Percentiles rank a stretch among this genome's conserved stretches.
phyloP scores from a whole-genome alignment of 1,139 yeast genomes.

The Kluyveromyces sp. region DNA sequence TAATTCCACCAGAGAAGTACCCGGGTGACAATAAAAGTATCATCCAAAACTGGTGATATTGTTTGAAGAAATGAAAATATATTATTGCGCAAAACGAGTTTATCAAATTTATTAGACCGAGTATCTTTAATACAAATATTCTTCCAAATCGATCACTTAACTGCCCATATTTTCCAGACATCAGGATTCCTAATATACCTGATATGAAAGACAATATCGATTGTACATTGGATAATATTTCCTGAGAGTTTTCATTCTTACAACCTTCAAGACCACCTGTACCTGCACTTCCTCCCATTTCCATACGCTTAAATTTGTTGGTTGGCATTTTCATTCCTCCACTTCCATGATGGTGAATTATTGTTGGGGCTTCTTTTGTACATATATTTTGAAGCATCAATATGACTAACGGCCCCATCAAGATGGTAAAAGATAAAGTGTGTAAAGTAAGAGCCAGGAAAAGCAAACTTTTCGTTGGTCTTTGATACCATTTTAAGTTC shows the following conservation, averaged over 20 bases:
- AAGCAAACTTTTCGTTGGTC: constrained; percentile 18
- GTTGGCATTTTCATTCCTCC: constrained; percentile 21
- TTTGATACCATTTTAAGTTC: constrained; percentile 16
- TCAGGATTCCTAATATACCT: constrained; percentile 15
- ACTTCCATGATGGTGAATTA: background rate
- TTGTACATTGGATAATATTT: constrained; percentile 19
- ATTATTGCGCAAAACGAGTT: constrained; percentile 8
- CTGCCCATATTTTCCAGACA: constrained; percentile 21
- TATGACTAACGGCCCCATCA: constrained; percentile 17
- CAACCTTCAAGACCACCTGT: constrained; percentile 14
- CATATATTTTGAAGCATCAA: constrained; percentile 16
- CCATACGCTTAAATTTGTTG: constrained; percentile 7
- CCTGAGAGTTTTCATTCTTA: constrained; percentile 28
- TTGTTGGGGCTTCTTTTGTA: background rate
- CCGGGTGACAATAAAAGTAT: constrained; percentile 10
- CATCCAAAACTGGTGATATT: constrained; percentile 10
- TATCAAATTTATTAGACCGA: constrained; percentile 10
- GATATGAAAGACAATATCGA: constrained; percentile 14
- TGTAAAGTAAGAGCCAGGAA: constrained; percentile 15
- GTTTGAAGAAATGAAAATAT: constrained; percentile 10
- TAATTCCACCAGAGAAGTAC: constrained; percentile 38
- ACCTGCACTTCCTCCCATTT: constrained; percentile 1
- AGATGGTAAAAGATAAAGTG: constrained; percentile 13
- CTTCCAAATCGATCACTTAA: constrained; percentile 21
- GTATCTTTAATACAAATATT: constrained; percentile 15